Evolutionary conservation across 2,329 filamentous ascomycete genomes (phyloP), one percentile per base, ranked within the genome.

Genomic region (Fusarium sp.): DNA sequence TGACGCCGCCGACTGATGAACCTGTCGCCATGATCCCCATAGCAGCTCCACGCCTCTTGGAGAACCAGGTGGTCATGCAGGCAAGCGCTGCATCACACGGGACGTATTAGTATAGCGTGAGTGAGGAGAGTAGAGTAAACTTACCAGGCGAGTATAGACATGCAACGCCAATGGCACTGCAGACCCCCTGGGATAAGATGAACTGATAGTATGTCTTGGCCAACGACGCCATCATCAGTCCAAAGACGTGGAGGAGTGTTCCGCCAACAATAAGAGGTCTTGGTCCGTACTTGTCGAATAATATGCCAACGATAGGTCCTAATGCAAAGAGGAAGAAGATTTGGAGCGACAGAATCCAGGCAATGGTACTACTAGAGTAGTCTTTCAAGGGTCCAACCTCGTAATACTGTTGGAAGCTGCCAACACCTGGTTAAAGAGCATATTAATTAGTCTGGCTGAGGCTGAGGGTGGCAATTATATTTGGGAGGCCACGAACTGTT

Each of bases 21-120:
- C 67, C 57, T 3, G 63, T 66, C 2, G 57, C 37, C 17, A 63
- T 25, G 20, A 69, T 66, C 8, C 67, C 67, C 35, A 66, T 50
- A 12, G 63, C 63, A 9, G 47, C 40, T 9, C 63, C 63, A 1
- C 63, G 63, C n/a, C 17, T 63, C 15, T 59, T 47, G 5, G 62
- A 38, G n/a, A 63, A 66, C 63, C 50, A 69, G 9, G 43, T 54
- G 4, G 60, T 35, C 33, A 54, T 63, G 10, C 30, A 50, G 9
- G 38, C 38, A 10, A 47, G 22, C n/a, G 58, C 58, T 61, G 15
- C 43, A 27, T 9, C 22, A 10, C 22, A 17, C 27, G 9, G 11
- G 7, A 25, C 8, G 15, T 3, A 11, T 47, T 27, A 15, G 22
- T 22, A 14, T 20, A 32, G 5, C 7, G 25, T 27, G 25, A 27